These are phyloP conservation scores for Sugiyamaella sp. DNA, from an alignment of 1,139 yeast genomes.

Conservation along the genomic window DNA sequence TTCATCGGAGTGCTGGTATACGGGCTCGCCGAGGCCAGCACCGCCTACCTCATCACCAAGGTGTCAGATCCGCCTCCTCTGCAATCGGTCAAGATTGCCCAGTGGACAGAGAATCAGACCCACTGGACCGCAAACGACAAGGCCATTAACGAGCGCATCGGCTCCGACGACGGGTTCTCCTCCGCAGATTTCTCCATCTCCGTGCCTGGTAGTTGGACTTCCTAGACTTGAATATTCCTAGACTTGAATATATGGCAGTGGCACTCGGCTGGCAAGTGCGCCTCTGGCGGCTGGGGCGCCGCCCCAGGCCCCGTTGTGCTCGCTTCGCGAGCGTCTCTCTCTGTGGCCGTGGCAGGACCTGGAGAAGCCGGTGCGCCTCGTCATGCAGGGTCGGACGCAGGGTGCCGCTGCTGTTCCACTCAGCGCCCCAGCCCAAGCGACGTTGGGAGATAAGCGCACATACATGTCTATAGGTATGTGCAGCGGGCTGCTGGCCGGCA, in stretches of 20 bases:
- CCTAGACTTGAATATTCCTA: conserved; percentile 3
- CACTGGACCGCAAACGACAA: conserved; percentile 21
- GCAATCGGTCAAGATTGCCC: conserved; percentile 28
- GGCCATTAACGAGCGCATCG: neutral
- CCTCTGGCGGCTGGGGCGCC: conserved; percentile 15
- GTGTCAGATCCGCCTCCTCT: conserved; percentile 57
- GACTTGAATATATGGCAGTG: neutral
- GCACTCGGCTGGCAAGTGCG: too few species aligned
- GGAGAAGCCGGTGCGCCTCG: too few species aligned
- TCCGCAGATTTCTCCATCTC: conserved; percentile 1
- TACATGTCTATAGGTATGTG: neutral
- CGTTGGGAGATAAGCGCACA: neutral
- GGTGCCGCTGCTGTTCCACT: neutral
- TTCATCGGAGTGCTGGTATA: conserved; percentile 53
- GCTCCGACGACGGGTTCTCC: conserved; percentile 19
- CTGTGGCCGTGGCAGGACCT: too few species aligned
- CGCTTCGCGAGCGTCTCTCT: neutral
- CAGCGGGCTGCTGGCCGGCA: neutral
- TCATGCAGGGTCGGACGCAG: neutral
- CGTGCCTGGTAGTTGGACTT: conserved; percentile 19
- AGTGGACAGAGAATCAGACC: conserved; percentile 36
- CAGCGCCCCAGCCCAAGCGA: neutral
- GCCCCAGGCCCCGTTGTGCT: conserved; percentile 5
- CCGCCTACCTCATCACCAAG: conserved; percentile 59
- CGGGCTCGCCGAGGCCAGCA: conserved; percentile 58